Percentiles rank a stretch among this genome's conserved stretches.
These are phyloP conservation scores for Microcyclospora tardicrescens DNA, from an alignment of 2,329 filamentous ascomycete species.

Conservation along the genomic window DNA sequence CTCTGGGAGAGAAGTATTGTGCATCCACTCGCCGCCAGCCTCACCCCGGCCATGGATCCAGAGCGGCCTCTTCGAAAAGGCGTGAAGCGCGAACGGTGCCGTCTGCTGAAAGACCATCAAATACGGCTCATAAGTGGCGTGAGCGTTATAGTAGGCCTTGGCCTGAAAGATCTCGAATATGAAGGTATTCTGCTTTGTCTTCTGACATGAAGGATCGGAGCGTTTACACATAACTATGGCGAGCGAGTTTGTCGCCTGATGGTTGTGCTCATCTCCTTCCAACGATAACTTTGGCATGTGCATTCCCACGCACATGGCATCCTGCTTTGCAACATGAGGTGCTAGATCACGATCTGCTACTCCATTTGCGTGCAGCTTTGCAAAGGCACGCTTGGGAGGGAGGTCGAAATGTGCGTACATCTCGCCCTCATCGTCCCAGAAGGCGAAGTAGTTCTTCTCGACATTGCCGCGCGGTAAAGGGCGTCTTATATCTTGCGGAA, in stretches of 20 bases:
- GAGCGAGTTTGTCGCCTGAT: constrained; percentile 49
- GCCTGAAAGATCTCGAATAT: constrained; percentile 43
- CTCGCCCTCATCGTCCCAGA: constrained; percentile 40
- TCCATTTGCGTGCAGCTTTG: constrained; percentile 33
- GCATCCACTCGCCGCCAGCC: too few species aligned
- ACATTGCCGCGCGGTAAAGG: constrained; percentile 33
- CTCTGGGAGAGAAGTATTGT: too few species aligned
- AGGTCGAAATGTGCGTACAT: constrained; percentile 44
- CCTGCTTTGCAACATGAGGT: constrained; percentile 18
- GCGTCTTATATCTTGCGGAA: constrained; percentile 39
- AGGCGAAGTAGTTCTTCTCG: constrained; percentile 52
- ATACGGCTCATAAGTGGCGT: constrained; percentile 44
- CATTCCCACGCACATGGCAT: constrained; percentile 34
- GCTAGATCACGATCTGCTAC: constrained; percentile 37
- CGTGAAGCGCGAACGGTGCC: constrained; percentile 39
- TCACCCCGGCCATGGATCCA: constrained; percentile 41
- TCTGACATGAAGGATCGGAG: constrained; percentile 32
- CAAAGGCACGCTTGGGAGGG: constrained; percentile 37
- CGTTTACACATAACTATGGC: constrained; percentile 42
- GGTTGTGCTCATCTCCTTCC: constrained; percentile 29
- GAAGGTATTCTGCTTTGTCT: constrained; percentile 38
- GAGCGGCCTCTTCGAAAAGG: constrained; percentile 37
- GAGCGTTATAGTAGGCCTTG: constrained; percentile 38
- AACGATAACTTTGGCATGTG: constrained; percentile 28
- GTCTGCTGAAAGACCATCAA: constrained; percentile 38